phyloP scores from a whole-genome alignment of 2,329 filamentous ascomycete genomes.

The Plenodomus biglobosus region DNA sequence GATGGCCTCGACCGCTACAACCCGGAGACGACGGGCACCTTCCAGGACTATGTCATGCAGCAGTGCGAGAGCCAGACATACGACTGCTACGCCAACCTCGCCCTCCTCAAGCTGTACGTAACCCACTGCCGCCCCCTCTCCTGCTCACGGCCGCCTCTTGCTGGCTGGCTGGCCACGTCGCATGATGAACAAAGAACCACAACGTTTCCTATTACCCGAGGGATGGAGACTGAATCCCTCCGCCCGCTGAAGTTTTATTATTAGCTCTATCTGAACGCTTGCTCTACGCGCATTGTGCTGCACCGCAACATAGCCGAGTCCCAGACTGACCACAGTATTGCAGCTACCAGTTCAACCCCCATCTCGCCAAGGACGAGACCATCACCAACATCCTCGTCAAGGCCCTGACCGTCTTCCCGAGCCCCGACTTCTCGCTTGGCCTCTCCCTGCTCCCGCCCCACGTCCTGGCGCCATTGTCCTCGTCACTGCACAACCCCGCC shows the following conservation, averaged over 20 bases:
- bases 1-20: slow-evolving; percentile 98
- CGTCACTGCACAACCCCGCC: slow-evolving; percentile 52
- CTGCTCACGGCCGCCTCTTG: slow-evolving; percentile 2
- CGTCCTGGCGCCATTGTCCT: slow-evolving; percentile 64
- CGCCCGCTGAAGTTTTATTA: slow-evolving; percentile 68
- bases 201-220: slow-evolving; percentile 99
- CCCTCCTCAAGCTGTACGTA: slow-evolving; percentile 93
- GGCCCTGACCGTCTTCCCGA: slow-evolving; percentile 94
- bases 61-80: slow-evolving; percentile 95
- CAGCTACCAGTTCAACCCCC: slow-evolving; percentile 99
- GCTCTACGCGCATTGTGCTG: slow-evolving; percentile 2
- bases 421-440: slow-evolving; percentile 89
- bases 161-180: slow-evolving; percentile 6
- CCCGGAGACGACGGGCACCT: slow-evolving; percentile 88
- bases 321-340: slow-evolving; percentile 16
- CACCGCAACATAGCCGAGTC: not conserved
- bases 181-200: slow-evolving; percentile 72
- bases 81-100: slow-evolving; percentile 96
- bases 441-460: slow-evolving; percentile 91
- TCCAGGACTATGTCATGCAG: slow-evolving; percentile 91
- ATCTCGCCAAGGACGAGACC: slow-evolving; percentile 93
- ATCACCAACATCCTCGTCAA: slow-evolving; percentile 99
- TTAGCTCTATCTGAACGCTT: slow-evolving; percentile 72
- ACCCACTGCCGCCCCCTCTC: slow-evolving; percentile 6
- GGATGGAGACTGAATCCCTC: slow-evolving; percentile 60